Base-by-base conservation (phyloP, 306 rosid genomes). In the Prunus armeniaca region DNA sequence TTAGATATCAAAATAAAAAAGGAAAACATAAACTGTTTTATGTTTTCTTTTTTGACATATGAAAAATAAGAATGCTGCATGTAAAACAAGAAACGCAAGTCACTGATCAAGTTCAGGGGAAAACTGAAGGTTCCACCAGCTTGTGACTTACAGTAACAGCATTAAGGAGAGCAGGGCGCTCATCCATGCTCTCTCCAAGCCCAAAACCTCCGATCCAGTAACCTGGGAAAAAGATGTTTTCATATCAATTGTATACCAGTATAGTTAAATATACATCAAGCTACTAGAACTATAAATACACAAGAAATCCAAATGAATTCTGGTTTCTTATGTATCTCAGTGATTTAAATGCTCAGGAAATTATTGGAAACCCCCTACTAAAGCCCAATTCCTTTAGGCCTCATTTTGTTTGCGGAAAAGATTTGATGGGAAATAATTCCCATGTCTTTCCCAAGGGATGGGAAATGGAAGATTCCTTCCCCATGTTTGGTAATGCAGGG, bases 121-220 rank as follows among this genome's bases (percentile, higher is more conserved):
- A 45, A 56, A 54, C 25, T 57, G 51, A 49, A 71, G 54, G 22
- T 15, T 46, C 25, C 41, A 60, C 25, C 32, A 60, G 64, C 25
- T 22, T 68, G 67, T 19, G 22, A 10, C 96, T 74, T 86, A 94
- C 98, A 32, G 77, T 85, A 68, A 95, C 77, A 65, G 92, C 86
- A 71, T 79, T 82, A 64, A 92, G 89, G 74, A 92, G 91, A 78
- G 88, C 81, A 79, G 96, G 87, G 71, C 97, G 93, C 81, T 90
- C 97, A 77, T 89, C 87, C 73, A 88, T 88, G 84, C 89, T 79
- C 81, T 95, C 98, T 79, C 97, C 98, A 76, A 88, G 92, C 79
- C 98, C 97, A 89, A 95, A 92, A 61, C 97, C 97, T 82, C 97
- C 98, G 71, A 95, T 83, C 95, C 95, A 95, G 74, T 86, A 95